Percentiles rank a stretch among this genome's conserved stretches.
These are phyloP conservation scores for Calonectria fujianensis DNA, from an alignment of 2,329 filamentous ascomycete species.

Conservation along the genomic window DNA sequence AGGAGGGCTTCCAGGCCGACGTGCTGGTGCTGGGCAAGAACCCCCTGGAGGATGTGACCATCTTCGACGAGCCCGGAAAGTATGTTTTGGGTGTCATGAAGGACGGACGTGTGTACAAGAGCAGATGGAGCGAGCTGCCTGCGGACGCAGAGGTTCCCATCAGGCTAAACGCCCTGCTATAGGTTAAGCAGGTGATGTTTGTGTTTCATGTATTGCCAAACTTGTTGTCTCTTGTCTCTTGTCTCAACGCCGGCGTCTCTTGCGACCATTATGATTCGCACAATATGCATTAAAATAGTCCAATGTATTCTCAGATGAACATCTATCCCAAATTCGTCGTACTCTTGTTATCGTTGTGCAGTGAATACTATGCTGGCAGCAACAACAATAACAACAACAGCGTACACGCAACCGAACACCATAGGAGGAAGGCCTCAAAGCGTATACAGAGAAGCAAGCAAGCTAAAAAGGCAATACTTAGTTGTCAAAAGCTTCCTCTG, in stretches of 20 bases:
- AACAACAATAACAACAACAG: too few species aligned
- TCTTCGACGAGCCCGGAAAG: constrained; percentile 68
- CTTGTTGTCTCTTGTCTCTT: not conserved
- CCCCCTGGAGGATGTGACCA: constrained; percentile 71
- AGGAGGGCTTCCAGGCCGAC: constrained; percentile 70
- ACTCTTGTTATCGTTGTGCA: not conserved
- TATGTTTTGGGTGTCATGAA: constrained; percentile 72
- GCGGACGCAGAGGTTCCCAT: constrained; percentile 45
- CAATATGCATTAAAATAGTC: not conserved
- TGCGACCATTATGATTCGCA: not conserved
- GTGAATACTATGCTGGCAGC: not conserved
- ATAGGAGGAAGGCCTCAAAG: not conserved
- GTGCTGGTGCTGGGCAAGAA: constrained; percentile 70
- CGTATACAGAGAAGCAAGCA: not conserved
- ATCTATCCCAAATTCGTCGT: not conserved
- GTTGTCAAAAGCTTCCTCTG: not conserved
- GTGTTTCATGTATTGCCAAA: not conserved
- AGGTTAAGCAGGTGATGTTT: not conserved
- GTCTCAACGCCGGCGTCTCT: not conserved
- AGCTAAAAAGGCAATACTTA: not conserved
- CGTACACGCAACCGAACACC: not conserved
- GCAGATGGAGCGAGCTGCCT: constrained; percentile 47
- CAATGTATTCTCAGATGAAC: not conserved
- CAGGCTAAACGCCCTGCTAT: constrained; percentile 31
- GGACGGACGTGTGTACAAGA: constrained; percentile 62